Base-by-base conservation (phyloP, 305 asterid genomes). In the Solanum hybrid region DNA sequence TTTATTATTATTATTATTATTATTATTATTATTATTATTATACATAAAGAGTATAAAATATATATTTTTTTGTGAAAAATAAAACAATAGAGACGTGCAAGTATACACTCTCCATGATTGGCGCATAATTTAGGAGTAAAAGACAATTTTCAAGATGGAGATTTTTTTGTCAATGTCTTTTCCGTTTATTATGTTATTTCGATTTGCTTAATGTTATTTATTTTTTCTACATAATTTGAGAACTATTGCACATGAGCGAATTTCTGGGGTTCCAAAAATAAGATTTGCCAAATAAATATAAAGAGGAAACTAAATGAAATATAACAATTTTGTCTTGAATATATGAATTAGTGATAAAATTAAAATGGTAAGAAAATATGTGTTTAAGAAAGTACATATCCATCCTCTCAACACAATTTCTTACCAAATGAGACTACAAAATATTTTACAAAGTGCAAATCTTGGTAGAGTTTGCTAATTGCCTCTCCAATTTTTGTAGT, bases 371-470 rank as follows among this genome's bases (percentile, higher is more conserved):
- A 85, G 78, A 64, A 77, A 7, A 60, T 60, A 19, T 60, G 71
- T 60, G 10, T 60, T 60, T 60, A 7, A 19, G 1, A 60, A 75
- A 88, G 90, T 93, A 93, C 93, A 92, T 90, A 78, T 78, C 37
- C 81, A 89, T 69, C 88, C 90, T 45, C 36, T 27, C 35, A 84
- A 91, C 91, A 92, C 91, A 89, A 77, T 72, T 91, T 93, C 91
- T 89, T 77, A 89, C 89, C 93, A 92, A 89, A 77, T 66, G 78
- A 27, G 4, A 93, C 94, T 90, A 91, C 86, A 86, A 51, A 29
- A 88, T 88, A 90, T 91, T 94, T 91, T 92, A 95, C 93, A 91
- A 78, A 60, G 87, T 79, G 92, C 88, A 77, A 37, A 87, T 90
- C 79, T 90, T 77, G 86, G 73, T 42, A 88, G 87, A 86, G 90